These are phyloP conservation scores for Torrubiella hemipterigena DNA, from an alignment of 2,329 filamentous ascomycete species.

Conservation along the genomic window DNA sequence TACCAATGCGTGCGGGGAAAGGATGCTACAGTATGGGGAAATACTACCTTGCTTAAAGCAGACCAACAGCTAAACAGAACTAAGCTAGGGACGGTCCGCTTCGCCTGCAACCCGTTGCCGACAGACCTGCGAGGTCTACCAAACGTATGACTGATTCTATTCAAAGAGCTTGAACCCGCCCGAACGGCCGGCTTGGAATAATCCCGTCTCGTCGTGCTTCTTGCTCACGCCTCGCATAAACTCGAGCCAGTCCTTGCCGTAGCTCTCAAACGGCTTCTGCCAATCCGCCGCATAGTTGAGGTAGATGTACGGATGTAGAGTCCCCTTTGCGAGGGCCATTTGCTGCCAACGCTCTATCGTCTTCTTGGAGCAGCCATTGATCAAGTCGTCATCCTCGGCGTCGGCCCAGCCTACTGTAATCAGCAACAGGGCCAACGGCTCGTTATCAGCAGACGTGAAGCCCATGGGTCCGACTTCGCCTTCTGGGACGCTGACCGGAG, in stretches of 20 bases:
- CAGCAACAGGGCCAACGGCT: slow-evolving; percentile 1
- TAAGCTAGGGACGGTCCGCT: too few relatives aligned
- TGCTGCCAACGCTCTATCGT: neutral
- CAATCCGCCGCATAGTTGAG: slow-evolving; percentile 7
- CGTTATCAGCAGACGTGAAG: neutral
- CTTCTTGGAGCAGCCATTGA: neutral
- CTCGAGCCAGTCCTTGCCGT: slow-evolving; percentile 17
- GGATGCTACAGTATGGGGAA: too few relatives aligned
- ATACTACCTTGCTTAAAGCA: too few relatives aligned
- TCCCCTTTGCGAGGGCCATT: neutral
- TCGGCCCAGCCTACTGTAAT: slow-evolving; percentile 1
- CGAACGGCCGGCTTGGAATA: slow-evolving; percentile 16
- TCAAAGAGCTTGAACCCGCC: slow-evolving; percentile 9
- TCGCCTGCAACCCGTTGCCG: too few relatives aligned
- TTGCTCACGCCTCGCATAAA: slow-evolving; percentile 15
- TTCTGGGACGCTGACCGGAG: neutral
- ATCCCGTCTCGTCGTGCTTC: slow-evolving; percentile 18
- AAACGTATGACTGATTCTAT: too few relatives aligned
- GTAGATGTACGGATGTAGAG: slow-evolving; percentile 3
- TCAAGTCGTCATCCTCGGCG: slow-evolving; percentile 1
- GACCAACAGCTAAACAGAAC: too few relatives aligned
- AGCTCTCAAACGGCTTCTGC: slow-evolving; percentile 15
- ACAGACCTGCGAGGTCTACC: too few relatives aligned
- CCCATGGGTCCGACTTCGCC: slow-evolving; percentile 1
- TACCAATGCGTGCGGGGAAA: too few relatives aligned